Percentiles rank a stretch among this genome's conserved stretches.
Evolutionary conservation across 164 flowering plant species (phyloP).

Genomic region (Umbilicus rupestris): DNA sequence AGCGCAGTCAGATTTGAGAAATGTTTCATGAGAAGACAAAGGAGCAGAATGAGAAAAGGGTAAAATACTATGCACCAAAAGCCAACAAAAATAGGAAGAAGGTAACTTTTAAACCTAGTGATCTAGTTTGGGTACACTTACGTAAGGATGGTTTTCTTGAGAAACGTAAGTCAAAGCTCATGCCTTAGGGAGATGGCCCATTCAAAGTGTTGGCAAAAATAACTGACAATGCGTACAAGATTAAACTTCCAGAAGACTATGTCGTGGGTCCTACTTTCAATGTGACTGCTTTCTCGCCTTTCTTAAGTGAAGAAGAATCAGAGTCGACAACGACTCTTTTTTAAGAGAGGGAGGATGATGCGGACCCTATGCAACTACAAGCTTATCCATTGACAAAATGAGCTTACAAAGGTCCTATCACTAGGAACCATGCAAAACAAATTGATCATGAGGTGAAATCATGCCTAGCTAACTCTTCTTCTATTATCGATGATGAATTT

Average conservation of each 20-base stretch:
- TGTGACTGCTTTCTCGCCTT: background rate
- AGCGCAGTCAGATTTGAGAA: background rate
- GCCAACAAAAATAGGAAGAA: background rate
- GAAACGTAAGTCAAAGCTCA: background rate
- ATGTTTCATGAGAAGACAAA: background rate
- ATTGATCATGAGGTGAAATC: too few relatives aligned
- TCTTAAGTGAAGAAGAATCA: background rate
- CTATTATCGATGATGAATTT: too few relatives aligned
- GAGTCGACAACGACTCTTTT: constrained; percentile 3
- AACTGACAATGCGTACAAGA: background rate
- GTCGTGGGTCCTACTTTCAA: background rate
- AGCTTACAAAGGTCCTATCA: too few relatives aligned
- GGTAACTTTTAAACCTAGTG: background rate
- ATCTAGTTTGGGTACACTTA: background rate
- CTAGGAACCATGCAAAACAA: too few relatives aligned
- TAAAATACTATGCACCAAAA: background rate
- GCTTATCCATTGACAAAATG: too few relatives aligned
- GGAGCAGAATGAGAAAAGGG: background rate
- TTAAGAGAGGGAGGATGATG: too few relatives aligned
- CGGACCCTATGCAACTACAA: too few relatives aligned
- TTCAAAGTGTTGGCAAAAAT: background rate
- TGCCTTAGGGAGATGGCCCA: background rate
- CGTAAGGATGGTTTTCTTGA: background rate
- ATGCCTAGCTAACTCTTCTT: too few relatives aligned
- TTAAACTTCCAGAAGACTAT: background rate